Evolutionary conservation across 2,329 filamentous ascomycete species (phyloP).

Genomic region (Pseudocercospora fijiensis): DNA sequence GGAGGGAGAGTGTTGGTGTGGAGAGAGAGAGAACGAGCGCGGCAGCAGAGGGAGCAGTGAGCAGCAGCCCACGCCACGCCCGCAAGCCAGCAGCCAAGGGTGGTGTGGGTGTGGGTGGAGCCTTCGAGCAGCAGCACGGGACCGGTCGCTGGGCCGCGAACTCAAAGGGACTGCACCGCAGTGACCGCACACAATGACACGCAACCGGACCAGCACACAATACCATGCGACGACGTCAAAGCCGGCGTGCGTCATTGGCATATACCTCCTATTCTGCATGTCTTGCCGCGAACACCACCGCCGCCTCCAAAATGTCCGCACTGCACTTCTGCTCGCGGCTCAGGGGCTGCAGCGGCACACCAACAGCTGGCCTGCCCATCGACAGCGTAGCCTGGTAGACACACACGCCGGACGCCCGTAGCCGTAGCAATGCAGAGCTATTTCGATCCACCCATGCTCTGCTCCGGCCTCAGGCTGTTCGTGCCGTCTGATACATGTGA

Average conservation of each 20-base stretch:
- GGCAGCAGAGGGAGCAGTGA: not conserved
- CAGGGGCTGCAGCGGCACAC: not conserved
- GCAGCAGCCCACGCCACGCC: not conserved
- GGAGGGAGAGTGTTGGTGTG: not conserved
- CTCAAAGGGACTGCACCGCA: not conserved
- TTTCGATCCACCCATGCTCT: not conserved
- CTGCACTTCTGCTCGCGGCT: not conserved
- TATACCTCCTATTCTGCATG: not conserved
- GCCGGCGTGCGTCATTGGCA: not conserved
- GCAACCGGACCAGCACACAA: not conserved
- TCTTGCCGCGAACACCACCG: not conserved
- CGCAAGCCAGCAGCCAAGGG: not conserved
- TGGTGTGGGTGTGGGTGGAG: too few species aligned
- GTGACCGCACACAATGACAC: not conserved
- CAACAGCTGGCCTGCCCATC: not conserved
- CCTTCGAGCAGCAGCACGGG: not conserved
- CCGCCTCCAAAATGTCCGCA: not conserved
- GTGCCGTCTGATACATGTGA: not conserved
- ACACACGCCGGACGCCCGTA: too few species aligned
- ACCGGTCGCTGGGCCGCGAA: not conserved
- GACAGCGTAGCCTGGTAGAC: not conserved
- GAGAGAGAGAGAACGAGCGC: not conserved
- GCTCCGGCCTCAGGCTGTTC: not conserved
- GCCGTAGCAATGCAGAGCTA: constrained; percentile 1
- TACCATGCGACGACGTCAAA: not conserved